Conservation (phyloP, 2,329 filamentous ascomycete species). For the Stenocarpella maydis region DNA sequence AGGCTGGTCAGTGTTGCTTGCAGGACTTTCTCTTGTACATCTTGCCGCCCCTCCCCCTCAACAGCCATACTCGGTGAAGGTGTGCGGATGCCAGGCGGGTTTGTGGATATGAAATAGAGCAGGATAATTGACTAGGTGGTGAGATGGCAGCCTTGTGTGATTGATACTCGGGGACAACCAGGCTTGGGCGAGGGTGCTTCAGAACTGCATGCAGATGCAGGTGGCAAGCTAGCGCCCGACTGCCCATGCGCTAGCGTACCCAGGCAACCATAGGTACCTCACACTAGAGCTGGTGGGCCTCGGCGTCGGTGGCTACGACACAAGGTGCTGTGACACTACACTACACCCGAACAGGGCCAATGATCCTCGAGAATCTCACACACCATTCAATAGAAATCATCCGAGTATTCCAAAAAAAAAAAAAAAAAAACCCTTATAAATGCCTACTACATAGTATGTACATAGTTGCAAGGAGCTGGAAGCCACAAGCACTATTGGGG, state of each 20-base stretch:
- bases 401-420: too few species aligned
- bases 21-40: conserved; percentile 53
- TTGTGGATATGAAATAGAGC: not conserved
- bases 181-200: not conserved
- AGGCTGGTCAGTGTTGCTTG: conserved; percentile 56
- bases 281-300: not conserved
- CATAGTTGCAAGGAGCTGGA: not conserved
- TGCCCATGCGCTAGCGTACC: conserved; percentile 18
- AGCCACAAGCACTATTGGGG: not conserved
- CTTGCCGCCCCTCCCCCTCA: conserved; percentile 33
- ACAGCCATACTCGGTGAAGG: conserved; percentile 17
- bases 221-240: conserved; percentile 2
- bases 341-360: not conserved
- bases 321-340: not conserved
- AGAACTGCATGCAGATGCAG: not conserved
- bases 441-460: too few species aligned
- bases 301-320: not conserved
- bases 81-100: not conserved
- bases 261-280: not conserved
- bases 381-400: not conserved
- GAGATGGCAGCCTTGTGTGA: not conserved
- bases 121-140: not conserved
- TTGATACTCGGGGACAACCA: not conserved
- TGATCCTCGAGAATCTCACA: not conserved
- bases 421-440: too few species aligned